A percentile compares a stretch with the other conserved stretches of the same genome.
These are phyloP conservation scores for Lactarius deliciosus DNA, from an alignment of 768 basidiomycete species.

Conservation along the genomic window DNA sequence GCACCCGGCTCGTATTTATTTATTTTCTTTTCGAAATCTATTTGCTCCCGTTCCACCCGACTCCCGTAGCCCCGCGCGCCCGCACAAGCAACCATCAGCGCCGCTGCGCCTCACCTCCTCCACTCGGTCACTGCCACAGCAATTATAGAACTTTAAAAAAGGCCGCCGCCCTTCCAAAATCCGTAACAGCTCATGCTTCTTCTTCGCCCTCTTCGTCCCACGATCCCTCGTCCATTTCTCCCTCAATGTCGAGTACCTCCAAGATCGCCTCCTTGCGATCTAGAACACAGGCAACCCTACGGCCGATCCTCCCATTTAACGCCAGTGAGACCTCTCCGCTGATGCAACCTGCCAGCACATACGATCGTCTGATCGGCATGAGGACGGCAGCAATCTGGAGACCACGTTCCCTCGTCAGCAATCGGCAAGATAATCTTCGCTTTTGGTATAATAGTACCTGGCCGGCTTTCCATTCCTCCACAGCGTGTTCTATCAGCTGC, in stretches of 20 bases:
- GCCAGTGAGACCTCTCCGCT: conserved; percentile 57
- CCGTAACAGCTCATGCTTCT: conserved; percentile 8
- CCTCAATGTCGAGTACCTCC: conserved; percentile 80
- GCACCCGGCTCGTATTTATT: conserved; percentile 11
- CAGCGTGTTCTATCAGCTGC: conserved; percentile 60
- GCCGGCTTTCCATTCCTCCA: conserved; percentile 58
- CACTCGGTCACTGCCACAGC: conserved; percentile 14
- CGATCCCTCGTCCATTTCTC: conserved; percentile 33
- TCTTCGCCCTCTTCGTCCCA: conserved; percentile 26
- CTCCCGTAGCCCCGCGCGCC: conserved; percentile 13
- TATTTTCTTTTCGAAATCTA: conserved; percentile 5
- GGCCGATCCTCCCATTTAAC: conserved; percentile 71
- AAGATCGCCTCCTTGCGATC: conserved; percentile 59
- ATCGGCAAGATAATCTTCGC: conserved; percentile 14
- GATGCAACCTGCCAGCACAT: conserved; percentile 53
- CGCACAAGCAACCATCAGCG: conserved; percentile 5
- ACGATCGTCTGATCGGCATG: conserved; percentile 56
- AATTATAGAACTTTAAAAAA: neutral
- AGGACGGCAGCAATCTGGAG: conserved; percentile 50
- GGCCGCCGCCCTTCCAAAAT: neutral
- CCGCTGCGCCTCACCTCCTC: conserved; percentile 19
- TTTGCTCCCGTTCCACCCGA: conserved; percentile 6
- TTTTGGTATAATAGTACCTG: conserved; percentile 53
- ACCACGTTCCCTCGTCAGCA: conserved; percentile 21
- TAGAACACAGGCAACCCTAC: conserved; percentile 73